Evolutionary conservation across 164 flowering plant genomes (phyloP), one percentile per base, ranked within the genome.

Genomic region (Tetrastigma voinierianum): DNA sequence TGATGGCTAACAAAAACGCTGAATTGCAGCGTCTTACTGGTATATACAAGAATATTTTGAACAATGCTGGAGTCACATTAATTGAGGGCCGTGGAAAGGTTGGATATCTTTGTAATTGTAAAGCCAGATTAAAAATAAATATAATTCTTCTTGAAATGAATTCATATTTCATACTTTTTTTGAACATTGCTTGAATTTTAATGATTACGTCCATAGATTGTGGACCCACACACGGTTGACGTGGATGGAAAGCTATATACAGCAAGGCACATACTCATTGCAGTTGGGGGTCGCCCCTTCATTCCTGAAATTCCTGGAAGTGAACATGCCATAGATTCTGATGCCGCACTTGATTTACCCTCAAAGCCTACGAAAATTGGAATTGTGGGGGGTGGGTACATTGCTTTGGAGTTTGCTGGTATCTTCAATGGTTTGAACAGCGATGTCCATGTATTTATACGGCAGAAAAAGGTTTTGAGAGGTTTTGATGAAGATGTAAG

Each of bases 81-180:
- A 80, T 96, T 64, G 98, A 93, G 85, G 99, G 99, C 12, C 95
- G 97, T 72, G 99, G 99, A 70, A 93, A 93, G 99, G 98, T 95
- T 67, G 74, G 85, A 46, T 66, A 65, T 46, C 25, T 62, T 57
- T 25, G 10, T 18, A 17, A 18, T 64, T 71, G 40, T 71, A 11
- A 55, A 61, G 68, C 71, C 68, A 69, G 46, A 69, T 67, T 62
- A 52, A 23, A 69, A 7, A 52, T 71, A 24, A 15, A 32, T 23
- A 58, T 12, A 3, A 58, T 60, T 19, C 18, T n/a, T 61, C 15
- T 21, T 25, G 13, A 12, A 51, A 16, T 46, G 15, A 23, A 62
- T 17, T n/a, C 15, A 13, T 43, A 13, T 12, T 47, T 10, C 25
- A 21, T 32, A 0, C 13, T 57, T 51, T 45, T n/a, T 20, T 8